phyloP scores from a whole-genome alignment of 768 basidiomycete species.

The Lactifluus echinatus region DNA sequence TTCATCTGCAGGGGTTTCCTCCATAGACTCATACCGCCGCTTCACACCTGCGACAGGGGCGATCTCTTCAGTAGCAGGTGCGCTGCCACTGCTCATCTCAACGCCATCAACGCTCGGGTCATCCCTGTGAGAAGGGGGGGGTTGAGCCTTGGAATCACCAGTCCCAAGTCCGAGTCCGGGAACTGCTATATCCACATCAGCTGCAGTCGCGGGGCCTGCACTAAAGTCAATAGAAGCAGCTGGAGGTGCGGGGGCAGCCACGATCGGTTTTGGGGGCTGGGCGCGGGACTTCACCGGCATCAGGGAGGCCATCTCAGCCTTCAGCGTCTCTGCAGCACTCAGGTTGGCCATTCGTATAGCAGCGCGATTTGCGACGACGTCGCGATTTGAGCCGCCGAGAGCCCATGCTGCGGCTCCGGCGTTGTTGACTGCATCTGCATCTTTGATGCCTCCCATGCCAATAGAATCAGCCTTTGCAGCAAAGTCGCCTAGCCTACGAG shows the following conservation, averaged over 20 bases:
- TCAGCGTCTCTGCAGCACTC: slow-evolving; percentile 90
- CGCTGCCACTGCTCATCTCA: slow-evolving; percentile 3
- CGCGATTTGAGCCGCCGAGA: slow-evolving; percentile 78
- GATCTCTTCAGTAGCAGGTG: slow-evolving; percentile 20
- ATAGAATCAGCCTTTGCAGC: slow-evolving; percentile 71
- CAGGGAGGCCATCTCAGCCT: slow-evolving; percentile 71
- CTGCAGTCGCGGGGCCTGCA: slow-evolving; percentile 14
- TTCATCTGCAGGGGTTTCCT: slow-evolving; percentile 3
- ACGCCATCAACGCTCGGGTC: slow-evolving; percentile 1
- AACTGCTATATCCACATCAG: slow-evolving; percentile 24
- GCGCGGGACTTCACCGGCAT: slow-evolving; percentile 31
- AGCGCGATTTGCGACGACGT: slow-evolving; percentile 82
- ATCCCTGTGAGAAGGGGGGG: not conserved
- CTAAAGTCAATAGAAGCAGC: slow-evolving; percentile 22
- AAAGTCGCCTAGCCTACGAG: slow-evolving; percentile 44
- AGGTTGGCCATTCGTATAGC: slow-evolving; percentile 94
- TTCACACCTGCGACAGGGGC: slow-evolving; percentile 31
- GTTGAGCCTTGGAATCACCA: slow-evolving; percentile 7
- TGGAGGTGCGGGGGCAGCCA: slow-evolving; percentile 11
- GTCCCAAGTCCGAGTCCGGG: slow-evolving; percentile 36
- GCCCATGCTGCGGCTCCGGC: slow-evolving; percentile 58
- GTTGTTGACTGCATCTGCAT: slow-evolving; percentile 48
- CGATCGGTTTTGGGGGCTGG: slow-evolving; percentile 21
- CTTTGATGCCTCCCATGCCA: slow-evolving; percentile 58
- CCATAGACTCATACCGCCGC: slow-evolving; percentile 34